These are phyloP conservation scores for Penicillium sp. DNA, from an alignment of 2,329 filamentous ascomycete species.

Conservation along the genomic window DNA sequence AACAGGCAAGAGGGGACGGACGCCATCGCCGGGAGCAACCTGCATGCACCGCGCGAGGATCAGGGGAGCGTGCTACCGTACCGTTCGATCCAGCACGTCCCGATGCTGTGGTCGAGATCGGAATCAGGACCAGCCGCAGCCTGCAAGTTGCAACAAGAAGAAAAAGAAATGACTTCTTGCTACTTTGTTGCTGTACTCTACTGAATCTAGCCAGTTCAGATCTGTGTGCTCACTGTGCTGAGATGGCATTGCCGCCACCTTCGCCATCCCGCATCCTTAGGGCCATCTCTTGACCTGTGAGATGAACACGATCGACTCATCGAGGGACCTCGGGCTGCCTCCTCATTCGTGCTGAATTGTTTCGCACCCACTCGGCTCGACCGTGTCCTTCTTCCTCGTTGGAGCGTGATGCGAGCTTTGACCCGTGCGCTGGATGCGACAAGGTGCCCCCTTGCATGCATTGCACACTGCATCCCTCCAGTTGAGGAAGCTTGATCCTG, in stretches of 20 bases:
- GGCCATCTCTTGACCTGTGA: background rate
- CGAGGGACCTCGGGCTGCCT: background rate
- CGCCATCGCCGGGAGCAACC: background rate
- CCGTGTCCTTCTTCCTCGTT: background rate
- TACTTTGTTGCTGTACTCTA: background rate
- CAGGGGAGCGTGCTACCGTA: slow-evolving; percentile 1
- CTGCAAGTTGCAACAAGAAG: background rate
- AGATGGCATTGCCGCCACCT: slow-evolving; percentile 20
- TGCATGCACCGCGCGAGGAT: slow-evolving; percentile 8
- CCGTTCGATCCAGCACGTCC: slow-evolving; percentile 12
- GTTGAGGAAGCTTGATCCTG: slow-evolving; percentile 15
- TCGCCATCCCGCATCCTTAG: slow-evolving; percentile 19
- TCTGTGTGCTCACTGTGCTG: slow-evolving; percentile 19
- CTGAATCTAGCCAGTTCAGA: background rate
- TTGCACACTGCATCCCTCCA: slow-evolving; percentile 11
- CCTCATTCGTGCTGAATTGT: background rate
- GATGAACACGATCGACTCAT: background rate
- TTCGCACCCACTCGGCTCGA: too few relatives aligned
- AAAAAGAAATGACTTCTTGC: background rate
- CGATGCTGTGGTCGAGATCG: slow-evolving; percentile 24
- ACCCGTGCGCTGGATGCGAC: slow-evolving; percentile 19
- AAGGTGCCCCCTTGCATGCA: slow-evolving; percentile 21
- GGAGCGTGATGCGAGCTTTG: background rate
- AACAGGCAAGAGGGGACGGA: background rate
- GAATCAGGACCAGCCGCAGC: slow-evolving; percentile 9